Evolutionary conservation across 257 asterid species (phyloP).

Genomic region (Lithospermum erythrorhizon): DNA sequence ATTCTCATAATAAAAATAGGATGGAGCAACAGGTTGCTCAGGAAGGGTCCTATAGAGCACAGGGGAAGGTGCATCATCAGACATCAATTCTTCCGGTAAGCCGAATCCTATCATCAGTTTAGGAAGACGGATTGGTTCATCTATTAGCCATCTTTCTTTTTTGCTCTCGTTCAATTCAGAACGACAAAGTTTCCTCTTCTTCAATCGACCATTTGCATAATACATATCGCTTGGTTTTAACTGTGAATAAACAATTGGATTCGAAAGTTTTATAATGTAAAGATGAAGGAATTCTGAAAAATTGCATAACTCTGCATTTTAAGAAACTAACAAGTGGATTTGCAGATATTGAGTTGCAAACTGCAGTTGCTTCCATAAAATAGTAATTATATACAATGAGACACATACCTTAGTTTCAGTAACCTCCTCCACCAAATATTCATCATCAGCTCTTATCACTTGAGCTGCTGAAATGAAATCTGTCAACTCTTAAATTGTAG

Average conservation of each 20-base stretch:
- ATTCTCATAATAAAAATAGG: conserved; percentile 38
- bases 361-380: not conserved
- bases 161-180: conserved; percentile 12
- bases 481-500: conserved; percentile 37
- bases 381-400: not conserved
- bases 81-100: conserved; percentile 18
- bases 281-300: not conserved
- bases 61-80: not conserved
- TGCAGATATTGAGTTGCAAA: not conserved
- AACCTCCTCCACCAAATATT: conserved; percentile 24
- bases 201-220: conserved; percentile 14
- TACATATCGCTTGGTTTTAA: conserved; percentile 14
- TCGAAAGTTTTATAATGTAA: not conserved
- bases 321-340: not conserved
- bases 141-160: conserved; percentile 14
- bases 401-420: conserved; percentile 32
- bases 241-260: conserved; percentile 9
- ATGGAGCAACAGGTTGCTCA: conserved; percentile 29
- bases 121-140: conserved; percentile 25
- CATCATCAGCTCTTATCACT: conserved; percentile 53
- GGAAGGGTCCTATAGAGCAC: conserved; percentile 20
- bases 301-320: not conserved
- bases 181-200: conserved; percentile 13
- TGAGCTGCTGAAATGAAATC: conserved; percentile 79
- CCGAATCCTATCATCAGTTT: conserved; percentile 42